Evolutionary conservation across 2,329 filamentous ascomycete species (phyloP), one percentile per base, ranked within the genome.

Genomic region (Emmonsiellopsis sp.): DNA sequence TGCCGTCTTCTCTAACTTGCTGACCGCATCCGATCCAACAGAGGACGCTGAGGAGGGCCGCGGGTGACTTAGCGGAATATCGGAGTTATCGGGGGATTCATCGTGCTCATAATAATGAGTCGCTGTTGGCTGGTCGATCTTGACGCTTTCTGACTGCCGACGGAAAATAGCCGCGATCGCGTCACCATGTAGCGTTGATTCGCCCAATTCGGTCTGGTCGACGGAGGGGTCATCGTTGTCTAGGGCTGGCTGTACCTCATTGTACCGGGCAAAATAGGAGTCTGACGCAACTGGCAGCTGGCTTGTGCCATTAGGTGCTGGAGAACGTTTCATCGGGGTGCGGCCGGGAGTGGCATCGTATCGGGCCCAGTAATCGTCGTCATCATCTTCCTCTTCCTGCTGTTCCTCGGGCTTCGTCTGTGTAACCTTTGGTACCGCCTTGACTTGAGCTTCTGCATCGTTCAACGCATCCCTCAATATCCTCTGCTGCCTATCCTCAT

Each of bases 281-380:
- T 84, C 81, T 11, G 77, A 76, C 6, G 70, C 66, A 15, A 6
- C 20, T 30, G 16, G 66, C 63, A 16, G 67, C 65, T 1, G 61
- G 56, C 32, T 67, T 52, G 61, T 70, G 59, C 51, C 66, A 59
- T 34, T 64, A 49, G 51, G 62, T 2, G 67, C 61, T 8, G 62
- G 69, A 38, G 69, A 68, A 53, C 61, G 65, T 51, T 73, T 71
- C 37, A 71, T 70, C 8, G 79, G 79, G 10, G 78, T 80, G 48
- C 72, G 64, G 34, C 72, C 73, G 1, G 80, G 79, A 2, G 79
- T 80, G 51, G 73, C 71, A 65, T 83, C 80, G 61, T 85, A 84
- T 59, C 78, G 76, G 3, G 79, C 80, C 82, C 82, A 85, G 65
- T 85, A 85, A 57, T 79, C 77, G 57, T 81, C 81, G 51, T 84